These are phyloP conservation scores for Phytophthora niederhauseri DNA, from an alignment of 352 stramenopile genomes.

Conservation along the genomic window DNA sequence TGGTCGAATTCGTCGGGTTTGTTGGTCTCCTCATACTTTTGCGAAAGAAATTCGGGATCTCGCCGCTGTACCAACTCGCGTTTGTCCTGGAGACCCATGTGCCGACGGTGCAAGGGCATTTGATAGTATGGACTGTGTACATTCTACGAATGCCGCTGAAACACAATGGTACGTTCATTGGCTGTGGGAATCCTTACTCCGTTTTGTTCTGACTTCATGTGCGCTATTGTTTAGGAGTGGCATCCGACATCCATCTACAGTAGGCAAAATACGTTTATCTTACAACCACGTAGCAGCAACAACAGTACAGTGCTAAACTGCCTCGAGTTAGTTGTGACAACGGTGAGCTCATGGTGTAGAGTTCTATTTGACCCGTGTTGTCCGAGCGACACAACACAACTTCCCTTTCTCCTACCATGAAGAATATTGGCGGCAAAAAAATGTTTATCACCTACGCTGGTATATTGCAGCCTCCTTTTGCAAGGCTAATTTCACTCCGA, in stretches of 20 bases:
- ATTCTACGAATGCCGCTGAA: neutral
- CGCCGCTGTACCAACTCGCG: neutral
- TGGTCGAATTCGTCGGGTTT: neutral
- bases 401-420: too few relatives aligned
- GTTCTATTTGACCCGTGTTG: too few relatives aligned
- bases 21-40: neutral
- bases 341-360: too few relatives aligned
- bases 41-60: neutral
- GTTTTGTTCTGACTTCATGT: neutral
- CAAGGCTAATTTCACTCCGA: too few relatives aligned
- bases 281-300: too few relatives aligned
- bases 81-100: neutral
- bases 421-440: too few relatives aligned
- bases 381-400: too few relatives aligned
- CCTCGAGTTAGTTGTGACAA: too few relatives aligned
- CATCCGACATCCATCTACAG: neutral
- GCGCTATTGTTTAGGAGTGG: neutral
- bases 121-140: neutral
- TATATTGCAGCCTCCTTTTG: too few relatives aligned
- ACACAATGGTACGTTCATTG: neutral
- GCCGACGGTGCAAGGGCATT: neutral
- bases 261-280: neutral
- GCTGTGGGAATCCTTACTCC: neutral
- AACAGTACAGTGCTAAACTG: too few relatives aligned
- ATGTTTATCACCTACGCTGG: conserved; percentile 1